Evolutionary conservation across 306 rosid species (phyloP).

Genomic region (Rosa persica): DNA sequence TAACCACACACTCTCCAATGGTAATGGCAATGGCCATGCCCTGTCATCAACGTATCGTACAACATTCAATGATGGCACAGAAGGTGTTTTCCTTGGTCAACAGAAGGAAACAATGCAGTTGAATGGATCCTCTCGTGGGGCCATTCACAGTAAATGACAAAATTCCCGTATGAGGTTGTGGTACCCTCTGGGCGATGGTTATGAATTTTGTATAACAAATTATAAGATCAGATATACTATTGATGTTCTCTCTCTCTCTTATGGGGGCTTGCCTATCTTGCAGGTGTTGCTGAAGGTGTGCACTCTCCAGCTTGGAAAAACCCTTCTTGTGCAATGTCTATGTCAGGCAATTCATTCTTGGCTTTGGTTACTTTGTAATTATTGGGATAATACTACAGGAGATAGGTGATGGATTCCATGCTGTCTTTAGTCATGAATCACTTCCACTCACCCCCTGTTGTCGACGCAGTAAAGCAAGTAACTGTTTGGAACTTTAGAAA

Average conservation of each 20-base stretch:
- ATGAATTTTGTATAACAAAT: slow-evolving; percentile 24
- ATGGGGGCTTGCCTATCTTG: slow-evolving; percentile 24
- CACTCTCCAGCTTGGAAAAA: slow-evolving; percentile 27
- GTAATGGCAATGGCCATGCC: slow-evolving; percentile 32
- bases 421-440: slow-evolving; percentile 28
- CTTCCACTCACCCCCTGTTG: slow-evolving; percentile 30
- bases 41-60: slow-evolving; percentile 37
- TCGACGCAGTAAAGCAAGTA: slow-evolving; percentile 24
- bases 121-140: slow-evolving; percentile 50
- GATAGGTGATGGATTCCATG: slow-evolving; percentile 28
- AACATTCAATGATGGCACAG: slow-evolving; percentile 31
- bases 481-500: slow-evolving; percentile 11
- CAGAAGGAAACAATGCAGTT: slow-evolving; percentile 44
- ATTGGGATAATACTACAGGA: slow-evolving; percentile 30
- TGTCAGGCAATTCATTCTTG: slow-evolving; percentile 93
- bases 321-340: slow-evolving; percentile 38
- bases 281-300: slow-evolving; percentile 48
- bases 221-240: not conserved
- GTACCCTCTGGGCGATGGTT: slow-evolving; percentile 22
- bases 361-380: slow-evolving; percentile 48
- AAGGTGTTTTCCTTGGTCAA: slow-evolving; percentile 43
- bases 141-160: slow-evolving; percentile 40
- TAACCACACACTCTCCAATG: slow-evolving; percentile 35
- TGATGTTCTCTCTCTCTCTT: slow-evolving; percentile 13
- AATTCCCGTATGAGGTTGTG: slow-evolving; percentile 26